Evolutionary conservation across 169 alveolate genomes (phyloP).

Genomic region (Babesia divergens): DNA sequence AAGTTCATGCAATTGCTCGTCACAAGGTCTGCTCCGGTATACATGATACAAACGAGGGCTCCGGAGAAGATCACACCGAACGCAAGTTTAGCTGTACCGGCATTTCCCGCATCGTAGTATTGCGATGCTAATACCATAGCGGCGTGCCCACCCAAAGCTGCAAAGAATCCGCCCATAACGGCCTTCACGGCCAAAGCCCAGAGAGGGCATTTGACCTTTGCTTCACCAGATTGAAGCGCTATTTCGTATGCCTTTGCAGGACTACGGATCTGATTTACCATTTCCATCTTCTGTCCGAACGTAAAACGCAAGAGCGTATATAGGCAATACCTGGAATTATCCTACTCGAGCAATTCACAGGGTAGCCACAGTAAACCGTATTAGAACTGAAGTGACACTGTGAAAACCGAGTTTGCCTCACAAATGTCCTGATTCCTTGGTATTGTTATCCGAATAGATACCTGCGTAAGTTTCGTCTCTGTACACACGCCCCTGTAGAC

Average conservation of each 20-base stretch:
- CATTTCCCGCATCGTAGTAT: neutral
- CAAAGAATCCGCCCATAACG: constrained; percentile 60
- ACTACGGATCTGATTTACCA: constrained; percentile 10
- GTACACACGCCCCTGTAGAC: no score
- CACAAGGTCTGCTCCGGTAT: constrained; percentile 76
- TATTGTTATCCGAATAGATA: no score
- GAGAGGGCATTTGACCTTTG: constrained; percentile 25
- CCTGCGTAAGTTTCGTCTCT: no score
- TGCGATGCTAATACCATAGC: constrained; percentile 54
- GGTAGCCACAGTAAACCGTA: no score
- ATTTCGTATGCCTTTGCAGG: constrained; percentile 23
- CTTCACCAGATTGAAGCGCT: constrained; percentile 4
- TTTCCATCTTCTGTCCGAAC: constrained; percentile 9
- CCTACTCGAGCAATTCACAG: no score
- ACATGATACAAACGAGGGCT: constrained; percentile 69
- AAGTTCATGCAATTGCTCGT: constrained; percentile 73
- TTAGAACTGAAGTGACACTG: no score
- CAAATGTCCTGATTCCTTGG: no score
- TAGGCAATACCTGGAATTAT: no score
- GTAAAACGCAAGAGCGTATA: no score
- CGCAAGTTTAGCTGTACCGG: constrained; percentile 45
- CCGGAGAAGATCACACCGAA: constrained; percentile 71
- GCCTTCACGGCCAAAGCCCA: constrained; percentile 26
- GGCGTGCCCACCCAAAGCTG: constrained; percentile 62
- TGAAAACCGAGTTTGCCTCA: no score